Conservation (phyloP, 2,329 filamentous ascomycete genomes). For the Sclerotinia trifoliorum region DNA sequence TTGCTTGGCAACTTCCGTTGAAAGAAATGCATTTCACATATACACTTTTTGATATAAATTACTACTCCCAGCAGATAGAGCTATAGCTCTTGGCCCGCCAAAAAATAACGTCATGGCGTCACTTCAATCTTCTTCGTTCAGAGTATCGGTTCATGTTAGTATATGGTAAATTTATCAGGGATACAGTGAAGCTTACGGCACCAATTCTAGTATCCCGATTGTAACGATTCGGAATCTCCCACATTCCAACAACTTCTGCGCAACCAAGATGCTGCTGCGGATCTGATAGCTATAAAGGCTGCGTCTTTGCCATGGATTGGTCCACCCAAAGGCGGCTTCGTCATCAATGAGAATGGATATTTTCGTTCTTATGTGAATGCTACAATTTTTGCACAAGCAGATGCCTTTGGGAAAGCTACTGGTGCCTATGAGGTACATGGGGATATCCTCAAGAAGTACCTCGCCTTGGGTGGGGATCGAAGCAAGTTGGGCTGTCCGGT, state of each 20-base stretch:
- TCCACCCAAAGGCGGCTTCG: background rate
- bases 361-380: slow-evolving; percentile 4
- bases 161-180: background rate
- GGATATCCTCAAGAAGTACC: slow-evolving; percentile 14
- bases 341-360: slow-evolving; percentile 11
- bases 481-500: slow-evolving; percentile 12
- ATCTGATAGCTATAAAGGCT: slow-evolving; percentile 9
- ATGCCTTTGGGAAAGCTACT: slow-evolving; percentile 12
- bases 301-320: slow-evolving; percentile 16
- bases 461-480: background rate
- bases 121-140: background rate
- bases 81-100: background rate
- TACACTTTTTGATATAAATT: background rate
- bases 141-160: slow-evolving; percentile 14
- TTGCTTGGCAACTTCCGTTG: slow-evolving; percentile 4
- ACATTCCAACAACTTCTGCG: slow-evolving; percentile 11
- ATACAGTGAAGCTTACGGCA: background rate
- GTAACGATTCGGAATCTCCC: slow-evolving; percentile 1
- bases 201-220: background rate
- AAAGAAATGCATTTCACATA: background rate
- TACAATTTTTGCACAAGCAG: slow-evolving; percentile 18
- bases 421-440: slow-evolving; percentile 15
- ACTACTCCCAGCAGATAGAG: background rate
- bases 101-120: background rate
- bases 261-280: slow-evolving; percentile 14